phyloP scores from a whole-genome alignment of 1,284 basidiomycete species.

The Pyrrhoderma noxium region DNA sequence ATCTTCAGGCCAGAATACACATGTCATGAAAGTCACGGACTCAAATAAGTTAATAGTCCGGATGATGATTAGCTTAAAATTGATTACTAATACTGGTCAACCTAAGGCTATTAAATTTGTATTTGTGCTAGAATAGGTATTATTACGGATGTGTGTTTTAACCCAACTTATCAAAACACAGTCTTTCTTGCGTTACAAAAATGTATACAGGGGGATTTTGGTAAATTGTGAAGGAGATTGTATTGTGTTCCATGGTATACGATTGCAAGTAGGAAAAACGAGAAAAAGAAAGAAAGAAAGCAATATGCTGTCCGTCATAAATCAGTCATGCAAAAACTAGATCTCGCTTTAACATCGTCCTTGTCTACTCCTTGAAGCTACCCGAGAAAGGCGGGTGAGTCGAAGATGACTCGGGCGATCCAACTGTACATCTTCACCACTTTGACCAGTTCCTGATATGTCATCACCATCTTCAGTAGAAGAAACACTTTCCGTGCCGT shows the following conservation, averaged over 20 bases:
- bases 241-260: too few relatives aligned
- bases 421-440: conserved; percentile 28
- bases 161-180: too few relatives aligned
- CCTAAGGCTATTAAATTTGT: too few relatives aligned
- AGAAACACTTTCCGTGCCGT: conserved; percentile 26
- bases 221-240: background rate
- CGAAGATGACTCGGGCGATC: conserved; percentile 24
- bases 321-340: too few relatives aligned
- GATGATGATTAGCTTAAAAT: too few relatives aligned
- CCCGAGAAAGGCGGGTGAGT: conserved; percentile 24
- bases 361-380: conserved; percentile 24
- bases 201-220: background rate
- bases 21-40: too few relatives aligned
- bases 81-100: too few relatives aligned
- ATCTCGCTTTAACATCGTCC: conserved; percentile 2
- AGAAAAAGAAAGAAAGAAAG: background rate
- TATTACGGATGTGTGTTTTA: too few relatives aligned
- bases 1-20: background rate
- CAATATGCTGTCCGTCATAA: background rate
- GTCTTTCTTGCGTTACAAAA: too few relatives aligned
- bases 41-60: too few relatives aligned
- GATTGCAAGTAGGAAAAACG: background rate
- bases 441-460: conserved; percentile 27
- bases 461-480: conserved; percentile 4
- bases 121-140: too few relatives aligned